phyloP scores from a whole-genome alignment of 2,329 filamentous ascomycete species.

The Clonostachys rhizophaga region DNA sequence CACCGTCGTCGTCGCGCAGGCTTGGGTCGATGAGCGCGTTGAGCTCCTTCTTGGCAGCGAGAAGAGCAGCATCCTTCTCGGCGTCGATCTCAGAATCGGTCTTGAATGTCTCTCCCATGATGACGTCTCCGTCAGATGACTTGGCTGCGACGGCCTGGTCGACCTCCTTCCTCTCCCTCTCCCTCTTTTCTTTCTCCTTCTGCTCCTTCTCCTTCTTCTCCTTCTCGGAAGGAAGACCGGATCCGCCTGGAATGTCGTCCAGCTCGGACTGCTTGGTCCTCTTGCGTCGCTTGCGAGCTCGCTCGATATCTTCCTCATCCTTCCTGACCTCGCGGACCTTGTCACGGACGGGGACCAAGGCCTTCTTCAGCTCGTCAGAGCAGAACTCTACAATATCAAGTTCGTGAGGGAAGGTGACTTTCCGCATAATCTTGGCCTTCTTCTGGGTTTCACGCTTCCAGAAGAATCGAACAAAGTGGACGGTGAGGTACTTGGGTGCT shows the following conservation, averaged over 20 bases:
- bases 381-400: constrained; percentile 94
- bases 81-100: constrained; percentile 90
- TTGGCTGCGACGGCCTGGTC: constrained; percentile 16
- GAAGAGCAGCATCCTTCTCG: constrained; percentile 71
- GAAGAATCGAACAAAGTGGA: constrained; percentile 97
- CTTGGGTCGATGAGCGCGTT: constrained; percentile 71
- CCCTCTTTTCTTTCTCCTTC: constrained; percentile 39
- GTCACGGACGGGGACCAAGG: constrained; percentile 87
- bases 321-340: constrained; percentile 94
- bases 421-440: constrained; percentile 99
- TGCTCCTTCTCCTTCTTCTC: constrained; percentile 46
- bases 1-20: constrained; percentile 70
- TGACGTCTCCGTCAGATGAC: constrained; percentile 57
- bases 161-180: constrained; percentile 28
- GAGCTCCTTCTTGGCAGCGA: constrained; percentile 84
- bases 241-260: constrained; percentile 37
- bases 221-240: constrained; percentile 45
- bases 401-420: constrained; percentile 93
- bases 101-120: constrained; percentile 82
- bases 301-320: constrained; percentile 89
- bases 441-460: constrained; percentile 95
- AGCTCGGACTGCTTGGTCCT: constrained; percentile 43
- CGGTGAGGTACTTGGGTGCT: constrained; percentile 89
- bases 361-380: constrained; percentile 79
- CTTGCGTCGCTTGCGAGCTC: constrained; percentile 89